Conservation (phyloP, 352 stramenopile species). For the Elongisporangium anandrum region DNA sequence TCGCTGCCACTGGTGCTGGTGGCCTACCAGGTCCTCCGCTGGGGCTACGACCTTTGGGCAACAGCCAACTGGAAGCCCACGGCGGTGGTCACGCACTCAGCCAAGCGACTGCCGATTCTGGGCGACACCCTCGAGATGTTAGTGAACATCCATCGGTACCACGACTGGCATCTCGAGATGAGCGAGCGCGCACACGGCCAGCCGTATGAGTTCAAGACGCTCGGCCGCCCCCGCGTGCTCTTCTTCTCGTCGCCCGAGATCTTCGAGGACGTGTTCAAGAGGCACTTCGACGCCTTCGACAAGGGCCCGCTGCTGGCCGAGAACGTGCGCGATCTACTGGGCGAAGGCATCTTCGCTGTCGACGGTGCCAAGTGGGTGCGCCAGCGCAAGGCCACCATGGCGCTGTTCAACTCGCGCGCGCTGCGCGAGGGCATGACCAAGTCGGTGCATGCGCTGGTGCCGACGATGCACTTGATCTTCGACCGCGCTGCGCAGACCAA, state of each 20-base stretch:
- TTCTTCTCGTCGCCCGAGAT: slow-evolving; percentile 25
- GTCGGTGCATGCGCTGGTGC: slow-evolving; percentile 18
- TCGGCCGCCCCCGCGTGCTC: slow-evolving; percentile 16
- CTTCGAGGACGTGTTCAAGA: slow-evolving; percentile 48
- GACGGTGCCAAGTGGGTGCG: slow-evolving; percentile 47
- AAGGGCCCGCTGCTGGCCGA: slow-evolving; percentile 35
- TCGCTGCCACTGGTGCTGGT: neutral
- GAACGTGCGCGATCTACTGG: slow-evolving; percentile 42
- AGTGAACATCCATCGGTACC: slow-evolving; percentile 16
- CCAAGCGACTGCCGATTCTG: slow-evolving; percentile 15
- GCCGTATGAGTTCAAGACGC: slow-evolving; percentile 18
- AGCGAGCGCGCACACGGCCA: slow-evolving; percentile 19
- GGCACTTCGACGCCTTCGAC: slow-evolving; percentile 51
- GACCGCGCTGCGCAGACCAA: slow-evolving; percentile 6
- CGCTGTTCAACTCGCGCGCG: slow-evolving; percentile 27
- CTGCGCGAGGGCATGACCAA: slow-evolving; percentile 29
- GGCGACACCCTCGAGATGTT: slow-evolving; percentile 32
- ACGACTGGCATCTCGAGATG: slow-evolving; percentile 33
- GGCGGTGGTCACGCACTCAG: neutral
- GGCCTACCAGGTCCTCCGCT: neutral
- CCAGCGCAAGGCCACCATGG: slow-evolving; percentile 32
- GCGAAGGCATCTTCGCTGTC: slow-evolving; percentile 48
- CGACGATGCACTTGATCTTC: slow-evolving; percentile 7
- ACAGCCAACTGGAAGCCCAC: neutral
- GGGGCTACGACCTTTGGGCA: neutral